Evolutionary conservation across 768 basidiomycete species (phyloP), one percentile per base, ranked within the genome.

Genomic region (Amanita phalloides): DNA sequence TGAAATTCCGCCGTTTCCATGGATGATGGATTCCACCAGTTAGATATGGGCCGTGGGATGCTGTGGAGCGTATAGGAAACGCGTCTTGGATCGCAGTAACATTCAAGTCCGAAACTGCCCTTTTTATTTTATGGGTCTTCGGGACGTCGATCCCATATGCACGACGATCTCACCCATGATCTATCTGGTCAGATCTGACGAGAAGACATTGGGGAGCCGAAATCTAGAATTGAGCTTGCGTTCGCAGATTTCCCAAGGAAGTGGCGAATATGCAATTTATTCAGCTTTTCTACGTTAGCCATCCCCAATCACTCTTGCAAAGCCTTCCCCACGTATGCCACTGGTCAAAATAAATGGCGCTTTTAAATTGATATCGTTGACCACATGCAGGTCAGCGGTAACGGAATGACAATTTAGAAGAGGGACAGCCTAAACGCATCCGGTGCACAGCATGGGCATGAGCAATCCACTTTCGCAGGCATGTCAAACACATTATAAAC

Each of bases 401-500:
- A 7, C 38, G 20, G 38, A 25, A 17, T 17, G 17, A 17, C 17
- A 17, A 17, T 17, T 17, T 17, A 17, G 17, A 17, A 17, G 17
- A 17, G 17, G 17, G 17, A 17, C 17, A 17, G 17, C 17, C 17
- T 17, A 17, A 17, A 17, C 17, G 17, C 17, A 17, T 17, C 1
- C 17, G 17, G 17, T 17, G 17, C 17, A 17, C 17, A 17, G 17
- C 23, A 25, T 17, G 17, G 17, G 17, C 17, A 54, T 71, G 78
- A 1, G 67, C 71, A 21, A 74, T 56, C 77, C 77, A 80, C 66
- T 25, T 63, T 55, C 0, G 60, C 55, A 0, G 78, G 73, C 68
- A 79, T 70, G 48, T 75, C 69, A 17, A 69, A 58, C 10, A 75
- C 62, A 64, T 76, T 81, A 75, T 77, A 42, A 9, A 6, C 36